Conservation (phyloP, 2,329 filamentous ascomycete species). For the Colletotrichum sidae region DNA sequence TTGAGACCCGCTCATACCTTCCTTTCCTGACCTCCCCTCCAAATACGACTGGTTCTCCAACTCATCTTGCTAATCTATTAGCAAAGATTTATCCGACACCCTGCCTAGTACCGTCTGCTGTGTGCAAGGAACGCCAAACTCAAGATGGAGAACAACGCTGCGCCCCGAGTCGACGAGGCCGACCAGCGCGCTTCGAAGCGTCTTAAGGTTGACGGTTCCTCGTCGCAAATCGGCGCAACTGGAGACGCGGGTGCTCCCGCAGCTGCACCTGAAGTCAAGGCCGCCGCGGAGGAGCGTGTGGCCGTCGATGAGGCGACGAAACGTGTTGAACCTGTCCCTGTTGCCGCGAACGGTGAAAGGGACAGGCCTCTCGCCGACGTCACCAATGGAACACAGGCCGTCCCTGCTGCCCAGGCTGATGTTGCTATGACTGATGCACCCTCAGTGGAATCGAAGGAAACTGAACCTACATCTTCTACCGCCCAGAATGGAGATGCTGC, state of each 20-base stretch:
- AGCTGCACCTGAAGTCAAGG: constrained; percentile 3
- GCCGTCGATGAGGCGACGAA: constrained; percentile 29
- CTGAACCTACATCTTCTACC: constrained; percentile 1
- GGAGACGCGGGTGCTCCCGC: neutral
- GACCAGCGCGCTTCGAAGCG: constrained; percentile 41
- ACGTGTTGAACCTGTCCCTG: constrained; percentile 23
- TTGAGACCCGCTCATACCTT: constrained; percentile 16
- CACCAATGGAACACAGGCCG: neutral
- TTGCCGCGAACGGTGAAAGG: constrained; percentile 28
- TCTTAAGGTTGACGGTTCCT: constrained; percentile 39
- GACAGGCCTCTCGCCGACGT: neutral
- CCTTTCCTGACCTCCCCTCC: constrained; percentile 17
- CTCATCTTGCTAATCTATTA: neutral
- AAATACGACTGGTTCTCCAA: constrained; percentile 3
- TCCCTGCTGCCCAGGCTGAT: constrained; percentile 12
- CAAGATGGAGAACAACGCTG: constrained; percentile 26
- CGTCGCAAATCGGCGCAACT: constrained; percentile 4
- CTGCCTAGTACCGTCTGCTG: neutral
- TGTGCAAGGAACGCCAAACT: neutral
- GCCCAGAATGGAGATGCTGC: constrained; percentile 24
- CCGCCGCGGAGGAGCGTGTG: constrained; percentile 21
- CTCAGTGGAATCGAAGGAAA: constrained; percentile 5
- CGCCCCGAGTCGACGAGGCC: constrained; percentile 23
- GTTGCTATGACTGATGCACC: constrained; percentile 27
- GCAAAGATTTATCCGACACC: neutral